Base-by-base conservation (phyloP, 1,139 yeast genomes). In the Fermentozyma sake region DNA sequence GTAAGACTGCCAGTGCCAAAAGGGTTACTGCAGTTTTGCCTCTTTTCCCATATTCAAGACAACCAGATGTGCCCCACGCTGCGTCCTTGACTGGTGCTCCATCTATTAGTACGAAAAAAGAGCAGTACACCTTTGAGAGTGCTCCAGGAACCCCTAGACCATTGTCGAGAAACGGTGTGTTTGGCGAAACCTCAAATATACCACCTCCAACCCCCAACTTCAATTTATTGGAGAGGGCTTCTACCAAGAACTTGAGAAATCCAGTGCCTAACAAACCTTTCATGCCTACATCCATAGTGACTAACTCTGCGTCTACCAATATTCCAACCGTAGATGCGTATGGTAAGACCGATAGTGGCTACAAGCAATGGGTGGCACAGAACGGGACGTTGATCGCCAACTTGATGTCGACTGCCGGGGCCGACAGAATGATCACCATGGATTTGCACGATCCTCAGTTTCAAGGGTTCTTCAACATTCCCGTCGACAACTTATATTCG, bases 341-440 rank as follows among this genome's bases (percentile, higher is more conserved):
- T 29, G 71, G 72, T 6, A 60, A 58, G 35, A 62, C 68, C 16
- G 66, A 53, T 38, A 65, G 83, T 16, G 94, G 95, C 2, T 85
- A 87, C 58, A 82, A 84, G 50, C 82, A 87, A 45, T 91, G 98
- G 97, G 80, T 89, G 16, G 94, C 96, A 1, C 97, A 89, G 55
- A 81, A 91, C 26, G 98, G 99, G 7, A 87, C 95, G 3, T 65
- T 93, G 37, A 76, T 93, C 38, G 97, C 98, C 23, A 82, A 87
- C 46, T 61, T 91, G 40, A 63, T 93, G 39, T 83, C 87, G 8
- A 78, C 94, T 4, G 95, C 98, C 0, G 98, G 99, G 18, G 96
- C 97, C 2, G 95, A 93, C 57, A 89, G 94, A 46, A 79, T 91
- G 37, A 87, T 93, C 38, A 91, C 99, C 7, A 89, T 91, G 97